These are phyloP conservation scores for Hymenoscyphus infarciens DNA, from an alignment of 2,329 filamentous ascomycete genomes.

Conservation along the genomic window DNA sequence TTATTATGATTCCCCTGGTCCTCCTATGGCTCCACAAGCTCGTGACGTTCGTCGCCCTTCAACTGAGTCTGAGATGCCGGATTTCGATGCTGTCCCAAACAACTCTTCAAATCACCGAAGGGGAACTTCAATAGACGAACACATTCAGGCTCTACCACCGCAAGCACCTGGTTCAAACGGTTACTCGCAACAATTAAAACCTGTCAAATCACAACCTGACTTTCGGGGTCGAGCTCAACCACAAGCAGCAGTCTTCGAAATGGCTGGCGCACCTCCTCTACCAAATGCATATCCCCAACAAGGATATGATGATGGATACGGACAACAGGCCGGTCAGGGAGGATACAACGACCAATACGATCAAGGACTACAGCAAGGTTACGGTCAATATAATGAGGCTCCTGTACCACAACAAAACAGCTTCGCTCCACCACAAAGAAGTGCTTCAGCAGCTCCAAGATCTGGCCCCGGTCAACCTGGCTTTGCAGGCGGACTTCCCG, in stretches of 20 bases:
- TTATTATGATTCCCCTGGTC: constrained; percentile 44
- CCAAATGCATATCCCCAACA: constrained; percentile 40
- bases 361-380: constrained; percentile 13
- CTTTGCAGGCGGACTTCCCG: constrained; percentile 17
- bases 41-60: constrained; percentile 22
- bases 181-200: constrained; percentile 44
- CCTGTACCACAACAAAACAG: constrained; percentile 19
- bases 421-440: constrained; percentile 29
- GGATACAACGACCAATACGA: constrained; percentile 17
- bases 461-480: constrained; percentile 13
- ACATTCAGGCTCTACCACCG: constrained; percentile 36
- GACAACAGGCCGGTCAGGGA: constrained; percentile 14
- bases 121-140: constrained; percentile 32
- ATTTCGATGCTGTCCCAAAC: constrained; percentile 28
- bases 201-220: constrained; percentile 66
- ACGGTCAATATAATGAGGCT: constrained; percentile 14
- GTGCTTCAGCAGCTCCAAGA: constrained; percentile 29
- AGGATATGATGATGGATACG: constrained; percentile 30
- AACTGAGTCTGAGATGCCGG: constrained; percentile 31
- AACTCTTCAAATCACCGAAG: constrained; percentile 20
- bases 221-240: constrained; percentile 48
- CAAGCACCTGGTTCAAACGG: constrained; percentile 33
- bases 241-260: constrained; percentile 69
- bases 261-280: constrained; percentile 60
- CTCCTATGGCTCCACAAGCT: constrained; percentile 19